Conservation (phyloP, 257 asterid genomes). For the Nicotiana sylvestris region DNA sequence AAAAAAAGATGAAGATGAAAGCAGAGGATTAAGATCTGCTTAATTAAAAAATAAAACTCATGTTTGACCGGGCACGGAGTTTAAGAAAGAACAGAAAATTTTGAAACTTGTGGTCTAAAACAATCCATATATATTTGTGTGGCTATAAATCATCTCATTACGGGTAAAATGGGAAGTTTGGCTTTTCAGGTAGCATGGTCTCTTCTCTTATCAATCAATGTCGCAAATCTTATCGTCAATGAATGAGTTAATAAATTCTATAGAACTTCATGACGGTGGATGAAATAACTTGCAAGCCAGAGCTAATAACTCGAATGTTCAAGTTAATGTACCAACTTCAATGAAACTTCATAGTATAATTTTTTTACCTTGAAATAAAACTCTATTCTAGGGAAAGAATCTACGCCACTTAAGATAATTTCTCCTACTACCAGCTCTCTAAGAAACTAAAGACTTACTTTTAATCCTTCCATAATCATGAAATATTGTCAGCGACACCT, state of each 20-base stretch:
- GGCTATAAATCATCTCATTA: too few species aligned
- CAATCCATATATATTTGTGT: too few species aligned
- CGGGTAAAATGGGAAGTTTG: background rate
- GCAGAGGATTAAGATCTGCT: background rate
- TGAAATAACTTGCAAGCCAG: slow-evolving; percentile 1
- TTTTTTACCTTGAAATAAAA: background rate
- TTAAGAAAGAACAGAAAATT: too few species aligned
- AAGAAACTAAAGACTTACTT: background rate
- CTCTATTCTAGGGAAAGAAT: background rate
- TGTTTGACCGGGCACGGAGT: too few species aligned
- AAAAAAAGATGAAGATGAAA: background rate
- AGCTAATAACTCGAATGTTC: background rate
- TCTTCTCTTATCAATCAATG: background rate
- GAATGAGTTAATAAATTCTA: background rate
- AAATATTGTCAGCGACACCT: background rate
- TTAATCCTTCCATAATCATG: background rate
- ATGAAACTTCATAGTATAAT: background rate
- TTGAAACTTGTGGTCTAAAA: too few species aligned
- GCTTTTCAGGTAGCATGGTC: slow-evolving; percentile 4
- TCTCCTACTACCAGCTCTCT: background rate
- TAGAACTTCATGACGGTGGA: background rate
- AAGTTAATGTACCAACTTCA: background rate
- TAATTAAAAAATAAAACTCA: background rate
- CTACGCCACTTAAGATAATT: background rate
- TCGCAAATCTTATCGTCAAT: background rate